Conservation (phyloP, 805 yeast genomes). For the Blastobotrys attinorum region DNA sequence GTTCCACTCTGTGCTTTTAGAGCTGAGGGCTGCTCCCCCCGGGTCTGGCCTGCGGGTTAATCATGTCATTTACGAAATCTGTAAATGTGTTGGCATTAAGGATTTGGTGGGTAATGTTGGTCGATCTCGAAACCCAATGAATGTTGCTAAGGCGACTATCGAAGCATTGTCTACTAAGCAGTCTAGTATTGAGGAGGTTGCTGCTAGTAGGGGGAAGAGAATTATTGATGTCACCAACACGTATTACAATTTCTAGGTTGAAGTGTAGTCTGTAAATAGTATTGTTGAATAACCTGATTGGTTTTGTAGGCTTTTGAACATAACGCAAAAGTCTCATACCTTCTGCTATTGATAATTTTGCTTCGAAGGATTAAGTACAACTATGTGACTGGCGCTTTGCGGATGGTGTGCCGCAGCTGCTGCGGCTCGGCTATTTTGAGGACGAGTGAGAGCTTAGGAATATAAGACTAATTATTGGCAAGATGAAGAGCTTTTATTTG, state of each 20-base stretch:
- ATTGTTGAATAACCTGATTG: too few relatives aligned
- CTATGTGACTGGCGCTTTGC: too few relatives aligned
- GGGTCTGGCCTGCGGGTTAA: slow-evolving; percentile 92
- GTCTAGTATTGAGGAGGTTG: slow-evolving; percentile 76
- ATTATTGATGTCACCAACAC: slow-evolving; percentile 86
- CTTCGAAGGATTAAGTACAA: too few relatives aligned
- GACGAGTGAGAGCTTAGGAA: too few relatives aligned
- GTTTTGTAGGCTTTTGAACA: too few relatives aligned
- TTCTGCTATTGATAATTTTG: too few relatives aligned
- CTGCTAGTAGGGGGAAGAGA: slow-evolving; percentile 89
- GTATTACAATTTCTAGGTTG: slow-evolving; percentile 45
- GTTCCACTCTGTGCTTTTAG: slow-evolving; percentile 78
- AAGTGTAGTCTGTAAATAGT: too few relatives aligned
- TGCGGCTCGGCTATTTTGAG: too few relatives aligned
- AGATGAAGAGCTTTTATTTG: too few relatives aligned
- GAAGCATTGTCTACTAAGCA: slow-evolving; percentile 75
- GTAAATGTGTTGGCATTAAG: slow-evolving; percentile 88
- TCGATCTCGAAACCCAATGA: slow-evolving; percentile 90
- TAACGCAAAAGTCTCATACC: too few relatives aligned
- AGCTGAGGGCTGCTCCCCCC: slow-evolving; percentile 79
- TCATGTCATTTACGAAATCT: slow-evolving; percentile 81
- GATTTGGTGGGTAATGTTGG: slow-evolving; percentile 88
- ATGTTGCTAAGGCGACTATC: slow-evolving; percentile 81
- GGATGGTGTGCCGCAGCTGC: too few relatives aligned
- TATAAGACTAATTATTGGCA: too few relatives aligned